A percentile compares a stretch with the other conserved stretches of the same genome.
Conservation (phyloP, 306 rosid genomes). For the Datisca glomerata region DNA sequence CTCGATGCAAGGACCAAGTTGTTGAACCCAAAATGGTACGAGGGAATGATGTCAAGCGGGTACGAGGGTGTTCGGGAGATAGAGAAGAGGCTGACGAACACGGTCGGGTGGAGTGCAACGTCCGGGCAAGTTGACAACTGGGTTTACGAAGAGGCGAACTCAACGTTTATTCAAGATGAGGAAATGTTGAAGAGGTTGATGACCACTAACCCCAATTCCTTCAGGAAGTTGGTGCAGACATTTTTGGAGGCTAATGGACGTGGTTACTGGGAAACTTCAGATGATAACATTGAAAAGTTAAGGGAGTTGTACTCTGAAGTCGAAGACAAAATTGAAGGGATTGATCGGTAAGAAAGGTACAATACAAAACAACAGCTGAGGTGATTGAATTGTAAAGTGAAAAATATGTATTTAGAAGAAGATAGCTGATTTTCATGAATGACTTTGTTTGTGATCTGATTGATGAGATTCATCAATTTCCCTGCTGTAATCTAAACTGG, state of each 20-base stretch:
- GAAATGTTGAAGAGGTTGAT: conserved; percentile 82
- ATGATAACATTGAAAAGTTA: conserved; percentile 65
- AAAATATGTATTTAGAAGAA: too few species aligned
- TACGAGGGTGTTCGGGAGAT: conserved; percentile 96
- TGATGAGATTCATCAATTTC: too few species aligned
- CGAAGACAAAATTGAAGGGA: conserved; percentile 97
- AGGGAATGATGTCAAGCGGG: conserved; percentile 90
- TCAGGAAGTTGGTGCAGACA: conserved; percentile 83
- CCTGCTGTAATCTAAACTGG: neutral
- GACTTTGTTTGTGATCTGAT: too few species aligned
- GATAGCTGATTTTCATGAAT: too few species aligned
- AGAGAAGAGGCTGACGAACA: conserved; percentile 89
- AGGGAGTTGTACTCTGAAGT: conserved; percentile 79
- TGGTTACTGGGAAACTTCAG: conserved; percentile 94
- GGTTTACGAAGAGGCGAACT: conserved; percentile 98
- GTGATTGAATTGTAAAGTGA: neutral
- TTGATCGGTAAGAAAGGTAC: conserved; percentile 62
- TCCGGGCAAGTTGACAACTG: conserved; percentile 99
- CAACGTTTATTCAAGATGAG: conserved; percentile 85
- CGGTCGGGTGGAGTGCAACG: conserved; percentile 99
- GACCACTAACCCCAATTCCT: conserved; percentile 89
- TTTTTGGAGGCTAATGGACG: conserved; percentile 98
- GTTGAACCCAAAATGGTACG: conserved; percentile 97
- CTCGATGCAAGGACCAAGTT: conserved; percentile 96
- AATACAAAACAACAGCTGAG: neutral